A percentile compares a stretch with the other conserved stretches of the same genome.
phyloP scores from a whole-genome alignment of 441 rosid species.

The Sinapis alba region DNA sequence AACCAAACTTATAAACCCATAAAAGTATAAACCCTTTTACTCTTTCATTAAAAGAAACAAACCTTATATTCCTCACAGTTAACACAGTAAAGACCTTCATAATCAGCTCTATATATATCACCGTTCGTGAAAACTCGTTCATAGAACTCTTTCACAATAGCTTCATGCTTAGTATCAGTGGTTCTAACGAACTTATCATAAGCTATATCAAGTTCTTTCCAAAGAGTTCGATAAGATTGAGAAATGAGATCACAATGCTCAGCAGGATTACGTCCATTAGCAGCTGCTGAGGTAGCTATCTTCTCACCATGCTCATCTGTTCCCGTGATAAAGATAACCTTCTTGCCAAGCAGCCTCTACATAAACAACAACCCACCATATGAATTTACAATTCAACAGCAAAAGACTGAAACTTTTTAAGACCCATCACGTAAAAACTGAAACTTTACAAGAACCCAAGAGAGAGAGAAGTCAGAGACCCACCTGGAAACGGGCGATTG shows the following conservation, averaged over 20 bases:
- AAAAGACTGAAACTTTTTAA: constrained; percentile 1
- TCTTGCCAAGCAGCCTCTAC: constrained; percentile 89
- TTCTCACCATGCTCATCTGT: constrained; percentile 98
- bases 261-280: constrained; percentile 62
- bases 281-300: constrained; percentile 82
- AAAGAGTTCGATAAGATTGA: constrained; percentile 68
- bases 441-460: neutral
- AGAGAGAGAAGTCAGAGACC: neutral
- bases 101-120: constrained; percentile 88
- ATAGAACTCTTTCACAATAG: constrained; percentile 87
- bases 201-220: constrained; percentile 83
- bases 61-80: constrained; percentile 99
- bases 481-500: constrained; percentile 95
- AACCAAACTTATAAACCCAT: neutral
- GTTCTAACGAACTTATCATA: constrained; percentile 90
- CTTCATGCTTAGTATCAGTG: constrained; percentile 89
- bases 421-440: neutral
- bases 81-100: constrained; percentile 91
- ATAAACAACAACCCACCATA: neutral
- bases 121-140: constrained; percentile 78
- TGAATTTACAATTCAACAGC: too few relatives aligned
- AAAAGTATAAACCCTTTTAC: neutral
- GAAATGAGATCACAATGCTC: constrained; percentile 88
- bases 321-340: constrained; percentile 84
- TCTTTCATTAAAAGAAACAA: neutral